Conservation (phyloP, 345 rosid species). For the Gossypium arboreum region DNA sequence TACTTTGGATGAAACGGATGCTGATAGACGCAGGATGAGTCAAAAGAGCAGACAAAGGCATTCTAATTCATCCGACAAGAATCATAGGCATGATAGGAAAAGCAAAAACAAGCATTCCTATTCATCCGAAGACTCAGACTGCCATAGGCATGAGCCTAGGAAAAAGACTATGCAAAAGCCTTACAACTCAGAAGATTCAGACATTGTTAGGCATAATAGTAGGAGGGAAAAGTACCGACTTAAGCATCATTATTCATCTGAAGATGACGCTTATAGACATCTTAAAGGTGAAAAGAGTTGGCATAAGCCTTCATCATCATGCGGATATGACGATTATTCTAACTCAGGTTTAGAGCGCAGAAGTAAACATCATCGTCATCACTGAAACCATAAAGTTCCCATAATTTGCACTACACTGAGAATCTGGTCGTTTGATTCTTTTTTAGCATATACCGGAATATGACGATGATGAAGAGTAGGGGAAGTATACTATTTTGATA, state of each 20-base stretch:
- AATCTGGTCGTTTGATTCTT: neutral
- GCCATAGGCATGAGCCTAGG: constrained; percentile 15
- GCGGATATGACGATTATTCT: constrained; percentile 15
- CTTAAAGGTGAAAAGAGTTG: constrained; percentile 16
- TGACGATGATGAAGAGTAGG: neutral
- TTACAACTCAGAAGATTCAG: constrained; percentile 7
- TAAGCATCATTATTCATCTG: constrained; percentile 13
- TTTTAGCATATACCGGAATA: neutral
- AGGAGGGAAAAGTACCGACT: constrained; percentile 11
- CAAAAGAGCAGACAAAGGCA: constrained; percentile 30
- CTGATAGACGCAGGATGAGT: constrained; percentile 20
- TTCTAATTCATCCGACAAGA: constrained; percentile 20
- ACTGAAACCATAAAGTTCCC: neutral
- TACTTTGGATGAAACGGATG: constrained; percentile 27
- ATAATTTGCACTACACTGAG: neutral
- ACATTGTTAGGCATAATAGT: constrained; percentile 8
- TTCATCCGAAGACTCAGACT: constrained; percentile 10
- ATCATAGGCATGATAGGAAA: constrained; percentile 5
- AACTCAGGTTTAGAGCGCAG: constrained; percentile 13
- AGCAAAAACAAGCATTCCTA: constrained; percentile 18
- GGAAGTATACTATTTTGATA: neutral
- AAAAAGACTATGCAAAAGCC: neutral
- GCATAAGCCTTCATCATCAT: constrained; percentile 17
- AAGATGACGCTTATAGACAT: constrained; percentile 20
- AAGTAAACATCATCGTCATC: constrained; percentile 14